phyloP scores from a whole-genome alignment of 495 filamentous ascomycete species.

The Penicillium desertorum region DNA sequence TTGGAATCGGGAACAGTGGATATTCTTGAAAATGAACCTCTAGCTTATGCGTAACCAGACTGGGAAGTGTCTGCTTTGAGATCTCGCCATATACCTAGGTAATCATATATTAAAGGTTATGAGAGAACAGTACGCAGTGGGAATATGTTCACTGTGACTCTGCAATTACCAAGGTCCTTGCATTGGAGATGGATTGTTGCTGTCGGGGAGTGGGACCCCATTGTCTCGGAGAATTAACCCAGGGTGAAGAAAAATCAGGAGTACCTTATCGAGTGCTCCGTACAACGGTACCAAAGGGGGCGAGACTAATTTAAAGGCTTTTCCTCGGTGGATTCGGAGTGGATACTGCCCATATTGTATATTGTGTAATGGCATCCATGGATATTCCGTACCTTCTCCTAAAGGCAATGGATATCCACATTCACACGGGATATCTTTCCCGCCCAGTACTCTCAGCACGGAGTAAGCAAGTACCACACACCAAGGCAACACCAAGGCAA shows the following conservation, averaged over 20 bases:
- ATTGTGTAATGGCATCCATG: not conserved
- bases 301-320: constrained; percentile 9
- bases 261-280: not conserved
- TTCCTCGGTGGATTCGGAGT: constrained; percentile 8
- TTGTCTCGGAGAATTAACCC: constrained; percentile 4
- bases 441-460: not conserved
- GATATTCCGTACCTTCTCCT: not conserved
- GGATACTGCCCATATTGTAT: not conserved
- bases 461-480: not conserved
- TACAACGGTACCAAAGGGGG: not conserved
- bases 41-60: no score
- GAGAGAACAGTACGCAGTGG: not conserved
- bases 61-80: not conserved
- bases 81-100: not conserved
- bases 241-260: not conserved
- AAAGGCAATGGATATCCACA: constrained; percentile 11
- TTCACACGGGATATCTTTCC: constrained; percentile 18
- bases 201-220: not conserved
- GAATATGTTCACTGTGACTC: not conserved
- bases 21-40: no score
- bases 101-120: not conserved
- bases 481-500: not conserved
- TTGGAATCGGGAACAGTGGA: no score
- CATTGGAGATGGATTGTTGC: not conserved
- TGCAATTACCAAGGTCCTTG: not conserved